Conservation (phyloP, 1,139 yeast species). For the Protomyces macrosporus region DNA sequence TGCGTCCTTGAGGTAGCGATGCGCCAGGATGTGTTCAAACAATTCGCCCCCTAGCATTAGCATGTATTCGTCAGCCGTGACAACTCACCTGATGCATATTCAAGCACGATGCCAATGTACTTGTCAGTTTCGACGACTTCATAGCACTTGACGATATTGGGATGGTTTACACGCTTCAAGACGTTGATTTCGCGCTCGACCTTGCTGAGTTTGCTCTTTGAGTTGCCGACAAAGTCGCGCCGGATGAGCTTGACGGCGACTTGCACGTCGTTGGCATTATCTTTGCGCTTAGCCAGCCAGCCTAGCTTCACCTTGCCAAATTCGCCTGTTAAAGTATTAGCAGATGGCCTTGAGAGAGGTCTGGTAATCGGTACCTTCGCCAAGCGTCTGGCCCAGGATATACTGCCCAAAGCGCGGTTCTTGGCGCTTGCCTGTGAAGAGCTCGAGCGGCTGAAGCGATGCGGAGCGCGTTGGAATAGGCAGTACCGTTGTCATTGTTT, state of each 20-base stretch:
- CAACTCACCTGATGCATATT: constrained; percentile 70
- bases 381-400: constrained; percentile 85
- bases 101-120: constrained; percentile 91
- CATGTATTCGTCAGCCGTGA: not conserved
- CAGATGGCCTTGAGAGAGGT: not conserved
- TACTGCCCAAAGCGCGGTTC: constrained; percentile 58
- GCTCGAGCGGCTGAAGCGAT: not conserved
- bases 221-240: constrained; percentile 69
- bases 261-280: constrained; percentile 40
- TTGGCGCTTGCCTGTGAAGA: not conserved
- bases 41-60: constrained; percentile 66
- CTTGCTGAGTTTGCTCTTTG: constrained; percentile 60
- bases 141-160: constrained; percentile 84
- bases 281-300: constrained; percentile 45
- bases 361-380: constrained; percentile 57
- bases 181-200: constrained; percentile 92
- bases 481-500: not conserved
- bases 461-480: not conserved
- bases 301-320: constrained; percentile 97
- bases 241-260: constrained; percentile 91
- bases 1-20: constrained; percentile 78
- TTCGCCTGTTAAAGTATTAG: constrained; percentile 42
- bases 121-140: constrained; percentile 92
- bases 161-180: constrained; percentile 69
- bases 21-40: constrained; percentile 83